phyloP scores from a whole-genome alignment of 2,329 filamentous ascomycete species.

The Lizonia empirigonia region DNA sequence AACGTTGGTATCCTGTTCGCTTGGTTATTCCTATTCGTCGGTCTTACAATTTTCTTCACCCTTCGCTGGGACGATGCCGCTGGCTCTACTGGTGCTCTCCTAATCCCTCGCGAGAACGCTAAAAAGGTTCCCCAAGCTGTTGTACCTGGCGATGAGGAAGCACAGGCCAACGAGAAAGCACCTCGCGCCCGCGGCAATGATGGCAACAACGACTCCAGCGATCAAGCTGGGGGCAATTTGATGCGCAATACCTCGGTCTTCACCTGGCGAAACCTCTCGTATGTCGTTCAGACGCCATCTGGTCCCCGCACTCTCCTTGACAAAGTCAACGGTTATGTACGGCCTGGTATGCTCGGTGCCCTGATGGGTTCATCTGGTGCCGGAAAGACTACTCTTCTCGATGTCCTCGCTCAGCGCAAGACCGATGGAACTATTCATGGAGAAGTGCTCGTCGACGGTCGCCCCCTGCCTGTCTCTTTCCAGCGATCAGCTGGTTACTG shows the following conservation, averaged over 20 bases:
- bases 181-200: conserved; percentile 4
- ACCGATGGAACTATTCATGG: conserved; percentile 38
- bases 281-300: conserved; percentile 59
- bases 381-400: conserved; percentile 44
- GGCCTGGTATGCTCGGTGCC: conserved; percentile 55
- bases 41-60: conserved; percentile 64
- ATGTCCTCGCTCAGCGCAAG: conserved; percentile 39
- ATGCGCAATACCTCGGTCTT: conserved; percentile 71
- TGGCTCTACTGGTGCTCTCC: conserved; percentile 58
- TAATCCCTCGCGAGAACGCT: conserved; percentile 61
- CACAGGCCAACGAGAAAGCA: conserved; percentile 34
- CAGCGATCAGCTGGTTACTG: conserved; percentile 44
- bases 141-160: conserved; percentile 57
- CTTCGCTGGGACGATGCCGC: conserved; percentile 61
- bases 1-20: conserved; percentile 54
- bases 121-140: conserved; percentile 29
- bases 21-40: conserved; percentile 54
- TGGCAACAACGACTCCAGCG: background rate
- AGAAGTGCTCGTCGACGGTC: conserved; percentile 37
- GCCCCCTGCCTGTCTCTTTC: conserved; percentile 33
- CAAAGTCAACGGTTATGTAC: conserved; percentile 59
- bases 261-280: conserved; percentile 64
- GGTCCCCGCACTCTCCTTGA: conserved; percentile 55
- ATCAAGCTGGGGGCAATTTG: conserved; percentile 50
- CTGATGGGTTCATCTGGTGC: conserved; percentile 42